A percentile compares a stretch with the other conserved stretches of the same genome.
phyloP scores from a whole-genome alignment of 768 basidiomycete species.

The Grammothele lineata region DNA sequence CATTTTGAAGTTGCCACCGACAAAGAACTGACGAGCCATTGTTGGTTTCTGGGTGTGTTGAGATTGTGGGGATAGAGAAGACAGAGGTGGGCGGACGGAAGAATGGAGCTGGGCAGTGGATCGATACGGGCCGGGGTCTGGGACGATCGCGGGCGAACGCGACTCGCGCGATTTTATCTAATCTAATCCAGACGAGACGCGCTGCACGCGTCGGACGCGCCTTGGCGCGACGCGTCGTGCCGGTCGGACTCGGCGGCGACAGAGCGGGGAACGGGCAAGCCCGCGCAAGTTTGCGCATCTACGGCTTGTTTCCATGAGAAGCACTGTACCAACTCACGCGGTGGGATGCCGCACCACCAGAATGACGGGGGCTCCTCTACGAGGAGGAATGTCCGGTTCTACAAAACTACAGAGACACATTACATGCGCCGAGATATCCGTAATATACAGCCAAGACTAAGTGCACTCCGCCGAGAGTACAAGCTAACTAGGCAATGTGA shows the following conservation, averaged over 20 bases:
- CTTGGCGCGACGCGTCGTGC: neutral
- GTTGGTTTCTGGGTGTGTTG: neutral
- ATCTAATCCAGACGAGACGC: conserved; percentile 1
- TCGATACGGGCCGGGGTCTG: neutral
- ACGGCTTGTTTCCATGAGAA: no score
- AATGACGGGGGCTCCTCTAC: no score
- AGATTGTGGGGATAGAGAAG: neutral
- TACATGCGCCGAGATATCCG: no score
- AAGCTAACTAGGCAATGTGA: no score
- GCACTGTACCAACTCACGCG: no score
- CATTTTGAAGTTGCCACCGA: conserved; percentile 99
- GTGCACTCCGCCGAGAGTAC: no score
- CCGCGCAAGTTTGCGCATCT: neutral
- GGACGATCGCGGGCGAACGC: neutral
- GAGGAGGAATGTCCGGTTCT: no score
- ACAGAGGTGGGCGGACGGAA: no score
- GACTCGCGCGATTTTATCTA: neutral
- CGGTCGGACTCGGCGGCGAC: neutral
- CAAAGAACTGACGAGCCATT: conserved; percentile 87
- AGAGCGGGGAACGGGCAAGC: neutral
- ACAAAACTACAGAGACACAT: no score
- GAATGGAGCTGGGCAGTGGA: neutral
- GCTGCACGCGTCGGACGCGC: neutral
- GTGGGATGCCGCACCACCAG: no score
- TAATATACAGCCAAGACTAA: no score